Evolutionary conservation across 1,284 basidiomycete genomes (phyloP).

Genomic region (Xerocomus nothofagi): DNA sequence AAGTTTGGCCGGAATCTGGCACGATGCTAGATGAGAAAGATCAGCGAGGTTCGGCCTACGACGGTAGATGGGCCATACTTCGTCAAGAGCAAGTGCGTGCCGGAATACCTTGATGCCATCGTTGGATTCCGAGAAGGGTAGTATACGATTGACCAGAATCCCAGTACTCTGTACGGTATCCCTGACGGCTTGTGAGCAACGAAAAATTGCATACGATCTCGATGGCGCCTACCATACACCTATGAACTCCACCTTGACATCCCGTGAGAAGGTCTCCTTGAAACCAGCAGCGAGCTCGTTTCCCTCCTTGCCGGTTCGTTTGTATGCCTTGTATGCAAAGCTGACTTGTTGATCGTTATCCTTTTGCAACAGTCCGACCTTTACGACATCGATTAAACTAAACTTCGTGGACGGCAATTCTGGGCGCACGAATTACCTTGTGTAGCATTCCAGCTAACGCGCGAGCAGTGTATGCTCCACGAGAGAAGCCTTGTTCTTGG

Average conservation of each 20-base stretch:
- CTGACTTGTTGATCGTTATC: slow-evolving; percentile 60
- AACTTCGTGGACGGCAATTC: background rate
- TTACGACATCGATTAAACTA: background rate
- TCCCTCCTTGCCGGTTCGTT: slow-evolving; percentile 46
- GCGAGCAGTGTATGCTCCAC: slow-evolving; percentile 76
- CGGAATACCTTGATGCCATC: slow-evolving; percentile 57
- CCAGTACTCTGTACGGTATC: slow-evolving; percentile 72
- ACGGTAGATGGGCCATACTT: slow-evolving; percentile 39
- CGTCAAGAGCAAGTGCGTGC: slow-evolving; percentile 65
- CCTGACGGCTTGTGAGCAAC: slow-evolving; percentile 38
- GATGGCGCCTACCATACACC: slow-evolving; percentile 56
- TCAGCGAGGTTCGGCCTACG: slow-evolving; percentile 7
- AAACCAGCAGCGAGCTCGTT: slow-evolving; percentile 53
- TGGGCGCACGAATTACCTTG: slow-evolving; percentile 36
- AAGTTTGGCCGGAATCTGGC: slow-evolving; percentile 52
- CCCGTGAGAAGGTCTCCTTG: slow-evolving; percentile 63
- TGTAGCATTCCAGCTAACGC: slow-evolving; percentile 66
- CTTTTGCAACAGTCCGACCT: slow-evolving; percentile 61
- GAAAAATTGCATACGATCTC: background rate
- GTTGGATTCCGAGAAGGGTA: slow-evolving; percentile 67
- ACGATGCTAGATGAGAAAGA: slow-evolving; percentile 42
- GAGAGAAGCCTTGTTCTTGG: slow-evolving; percentile 58
- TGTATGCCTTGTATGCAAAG: slow-evolving; percentile 69
- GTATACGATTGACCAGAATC: slow-evolving; percentile 47
- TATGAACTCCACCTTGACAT: slow-evolving; percentile 60